phyloP scores from a whole-genome alignment of 306 rosid species.

The Prunus mira region DNA sequence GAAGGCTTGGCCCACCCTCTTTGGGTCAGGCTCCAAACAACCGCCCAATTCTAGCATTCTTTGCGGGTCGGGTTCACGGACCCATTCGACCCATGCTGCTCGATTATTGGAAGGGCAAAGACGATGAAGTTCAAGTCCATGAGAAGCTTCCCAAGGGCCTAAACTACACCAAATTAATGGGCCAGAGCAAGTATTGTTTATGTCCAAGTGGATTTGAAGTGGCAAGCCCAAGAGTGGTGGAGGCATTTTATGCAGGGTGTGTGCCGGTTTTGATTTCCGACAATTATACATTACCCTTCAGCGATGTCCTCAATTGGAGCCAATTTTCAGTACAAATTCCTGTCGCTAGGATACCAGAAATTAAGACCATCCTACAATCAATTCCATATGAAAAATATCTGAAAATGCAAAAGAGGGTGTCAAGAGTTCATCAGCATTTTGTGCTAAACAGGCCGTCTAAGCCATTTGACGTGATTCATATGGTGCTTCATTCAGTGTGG shows the following conservation, averaged over 20 bases:
- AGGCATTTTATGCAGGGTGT: conserved; percentile 65
- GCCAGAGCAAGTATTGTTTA: conserved; percentile 59
- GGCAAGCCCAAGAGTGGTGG: conserved; percentile 79
- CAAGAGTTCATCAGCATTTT: conserved; percentile 50
- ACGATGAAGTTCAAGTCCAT: conserved; percentile 54
- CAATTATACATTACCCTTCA: conserved; percentile 59
- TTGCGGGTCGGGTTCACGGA: conserved; percentile 71
- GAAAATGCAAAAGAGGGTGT: conserved; percentile 44
- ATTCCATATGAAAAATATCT: conserved; percentile 41
- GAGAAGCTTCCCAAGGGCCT: conserved; percentile 46
- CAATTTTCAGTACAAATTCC: conserved; percentile 55
- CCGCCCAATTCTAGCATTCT: conserved; percentile 54
- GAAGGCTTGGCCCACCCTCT: conserved; percentile 42
- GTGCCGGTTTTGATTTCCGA: conserved; percentile 66
- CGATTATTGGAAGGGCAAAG: conserved; percentile 62
- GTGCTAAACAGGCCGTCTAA: conserved; percentile 58
- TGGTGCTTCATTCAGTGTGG: conserved; percentile 83
- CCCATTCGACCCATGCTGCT: conserved; percentile 42
- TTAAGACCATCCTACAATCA: conserved; percentile 47
- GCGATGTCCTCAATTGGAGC: conserved; percentile 74
- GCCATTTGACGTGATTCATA: conserved; percentile 65
- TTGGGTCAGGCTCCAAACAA: conserved; percentile 25
- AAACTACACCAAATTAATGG: conserved; percentile 60
- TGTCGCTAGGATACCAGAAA: conserved; percentile 43
- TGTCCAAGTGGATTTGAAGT: conserved; percentile 88